Evolutionary conservation across 805 yeast genomes (phyloP), one percentile per base, ranked within the genome.

Genomic region (Isabelozyma pseudorhagii): DNA sequence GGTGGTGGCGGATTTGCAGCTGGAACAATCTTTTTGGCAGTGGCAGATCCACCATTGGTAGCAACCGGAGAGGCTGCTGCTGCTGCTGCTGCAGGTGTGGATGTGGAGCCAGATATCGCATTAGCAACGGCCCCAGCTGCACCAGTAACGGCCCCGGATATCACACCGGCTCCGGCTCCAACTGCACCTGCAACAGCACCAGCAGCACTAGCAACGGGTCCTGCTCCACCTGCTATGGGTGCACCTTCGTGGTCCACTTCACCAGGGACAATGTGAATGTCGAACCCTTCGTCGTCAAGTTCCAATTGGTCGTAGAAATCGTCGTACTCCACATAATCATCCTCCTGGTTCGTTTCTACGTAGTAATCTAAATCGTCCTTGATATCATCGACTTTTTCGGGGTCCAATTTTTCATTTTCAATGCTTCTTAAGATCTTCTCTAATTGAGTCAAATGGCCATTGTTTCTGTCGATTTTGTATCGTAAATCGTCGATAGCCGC

Each of bases 301-400:
- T 85, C 91, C 58, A 94, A 78, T 51, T 84, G 89, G 57, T 94
- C 97, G 68, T 93, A 94, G 52, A 93, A 81, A 11, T 89, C 91
- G 58, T 92, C 97, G 67, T 93, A 96, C 62, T 91, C 97, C 34
- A 92, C 86, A 66, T 91, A 93, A 60, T 92, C 97, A 4, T 84
- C 92, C 49, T 91, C 97, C 67, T 87, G 94, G 63, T 93, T 93
- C 54, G 90, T 87, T 58, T 94, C 98, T 29, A 94, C 94, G 66
- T 89, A 92, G 71, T 94, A 93, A 57, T 82, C 88, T 64, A 93
- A 87, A 66, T 93, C 98, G 47, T 93, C 98, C 63, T 85, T 84
- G 50, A 90, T 81, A 18, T 78, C 85, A 58, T 85, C 85, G 8
- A 93, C 82, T 46, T 81, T 80, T 15, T 87, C 96, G 2, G 91